Conservation (phyloP, 2,329 filamentous ascomycete species). For the Pezicula carpinea region DNA sequence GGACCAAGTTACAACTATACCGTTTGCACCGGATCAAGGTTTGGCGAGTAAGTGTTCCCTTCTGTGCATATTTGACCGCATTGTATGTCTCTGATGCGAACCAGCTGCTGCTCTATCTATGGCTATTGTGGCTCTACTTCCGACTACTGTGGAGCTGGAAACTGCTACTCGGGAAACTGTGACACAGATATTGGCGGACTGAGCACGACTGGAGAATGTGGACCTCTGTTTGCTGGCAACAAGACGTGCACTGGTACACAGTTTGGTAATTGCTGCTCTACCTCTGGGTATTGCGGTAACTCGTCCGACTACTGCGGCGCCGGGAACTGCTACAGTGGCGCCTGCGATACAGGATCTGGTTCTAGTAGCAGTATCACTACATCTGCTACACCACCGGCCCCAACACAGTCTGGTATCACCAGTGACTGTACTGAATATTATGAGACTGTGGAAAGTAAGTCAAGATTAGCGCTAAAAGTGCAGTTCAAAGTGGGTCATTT, state of each 20-base stretch:
- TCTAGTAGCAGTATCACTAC: background rate
- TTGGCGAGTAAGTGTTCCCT: slow-evolving; percentile 1
- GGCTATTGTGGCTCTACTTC: slow-evolving; percentile 11
- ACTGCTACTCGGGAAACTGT: slow-evolving; percentile 22
- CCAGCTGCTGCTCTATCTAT: slow-evolving; percentile 6
- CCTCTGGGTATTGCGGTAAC: slow-evolving; percentile 21
- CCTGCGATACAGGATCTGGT: slow-evolving; percentile 4
- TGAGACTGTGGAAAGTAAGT: background rate
- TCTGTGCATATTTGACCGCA: background rate
- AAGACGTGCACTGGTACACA: slow-evolving; percentile 26
- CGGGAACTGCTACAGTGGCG: slow-evolving; percentile 20
- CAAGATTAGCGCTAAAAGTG: background rate
- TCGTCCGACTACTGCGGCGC: slow-evolving; percentile 19
- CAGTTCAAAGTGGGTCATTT: background rate
- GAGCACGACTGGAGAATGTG: slow-evolving; percentile 21
- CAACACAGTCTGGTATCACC: slow-evolving; percentile 4
- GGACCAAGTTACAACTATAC: slow-evolving; percentile 1
- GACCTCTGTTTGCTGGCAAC: slow-evolving; percentile 23
- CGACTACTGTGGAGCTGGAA: slow-evolving; percentile 21
- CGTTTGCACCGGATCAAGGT: background rate
- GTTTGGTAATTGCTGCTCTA: slow-evolving; percentile 24
- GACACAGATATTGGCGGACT: slow-evolving; percentile 20
- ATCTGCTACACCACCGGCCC: background rate
- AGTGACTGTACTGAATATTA: slow-evolving; percentile 1
- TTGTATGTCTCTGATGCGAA: background rate